These are phyloP conservation scores for Kluyveromyces sp. DNA, from an alignment of 1,139 yeast genomes.

Conservation along the genomic window DNA sequence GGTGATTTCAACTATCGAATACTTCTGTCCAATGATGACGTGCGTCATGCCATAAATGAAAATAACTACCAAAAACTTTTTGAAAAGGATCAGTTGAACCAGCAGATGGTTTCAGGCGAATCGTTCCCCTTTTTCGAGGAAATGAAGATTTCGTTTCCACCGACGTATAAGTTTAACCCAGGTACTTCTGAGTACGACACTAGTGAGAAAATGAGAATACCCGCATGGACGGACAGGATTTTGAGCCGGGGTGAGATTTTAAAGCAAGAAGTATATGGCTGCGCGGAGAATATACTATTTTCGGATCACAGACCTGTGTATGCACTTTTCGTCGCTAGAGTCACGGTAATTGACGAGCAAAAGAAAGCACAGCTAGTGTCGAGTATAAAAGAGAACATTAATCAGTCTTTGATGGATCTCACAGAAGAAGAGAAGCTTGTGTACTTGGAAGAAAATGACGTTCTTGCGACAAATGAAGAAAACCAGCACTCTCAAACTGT, in stretches of 20 bases:
- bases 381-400: slow-evolving; percentile 44
- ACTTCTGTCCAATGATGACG: slow-evolving; percentile 66
- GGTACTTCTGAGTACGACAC: slow-evolving; percentile 81
- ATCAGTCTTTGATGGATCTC: slow-evolving; percentile 19
- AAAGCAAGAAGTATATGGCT: slow-evolving; percentile 58
- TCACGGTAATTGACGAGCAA: slow-evolving; percentile 62
- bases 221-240: slow-evolving; percentile 95
- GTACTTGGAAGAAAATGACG: slow-evolving; percentile 25
- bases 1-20: slow-evolving; percentile 94
- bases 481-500: neutral
- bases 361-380: slow-evolving; percentile 51
- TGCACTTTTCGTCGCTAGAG: slow-evolving; percentile 63
- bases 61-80: slow-evolving; percentile 46
- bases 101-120: slow-evolving; percentile 80
- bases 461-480: slow-evolving; percentile 14
- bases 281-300: slow-evolving; percentile 55
- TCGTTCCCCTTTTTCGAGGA: slow-evolving; percentile 81
- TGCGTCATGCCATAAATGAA: slow-evolving; percentile 47
- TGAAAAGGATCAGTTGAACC: slow-evolving; percentile 72
- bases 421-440: slow-evolving; percentile 36
- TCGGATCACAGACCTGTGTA: slow-evolving; percentile 94
- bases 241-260: slow-evolving; percentile 50
- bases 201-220: slow-evolving; percentile 85
- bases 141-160: slow-evolving; percentile 68
- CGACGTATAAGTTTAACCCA: slow-evolving; percentile 91